These are phyloP conservation scores for Cicer yamashitae DNA, from an alignment of 306 rosid species.

Conservation along the genomic window DNA sequence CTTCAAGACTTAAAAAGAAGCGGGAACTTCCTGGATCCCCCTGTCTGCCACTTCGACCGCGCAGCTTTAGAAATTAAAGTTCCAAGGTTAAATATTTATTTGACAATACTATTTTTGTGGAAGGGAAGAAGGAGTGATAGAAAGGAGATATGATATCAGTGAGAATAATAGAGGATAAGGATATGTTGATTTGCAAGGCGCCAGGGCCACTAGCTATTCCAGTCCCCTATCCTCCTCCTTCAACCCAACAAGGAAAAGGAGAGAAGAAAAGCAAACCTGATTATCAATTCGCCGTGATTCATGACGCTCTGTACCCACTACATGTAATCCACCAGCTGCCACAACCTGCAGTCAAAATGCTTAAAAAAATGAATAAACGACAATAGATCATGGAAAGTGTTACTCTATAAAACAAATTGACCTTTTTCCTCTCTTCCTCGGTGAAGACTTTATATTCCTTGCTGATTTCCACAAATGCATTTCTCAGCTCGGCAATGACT, in stretches of 20 bases:
- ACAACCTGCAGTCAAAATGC: slow-evolving; percentile 70
- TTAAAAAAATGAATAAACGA: slow-evolving; percentile 35
- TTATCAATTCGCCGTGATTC: slow-evolving; percentile 95
- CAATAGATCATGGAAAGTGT: slow-evolving; percentile 31
- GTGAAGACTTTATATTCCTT: slow-evolving; percentile 86
- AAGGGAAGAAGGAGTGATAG: slow-evolving; percentile 17
- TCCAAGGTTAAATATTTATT: slow-evolving; percentile 36
- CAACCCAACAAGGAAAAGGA: slow-evolving; percentile 32
- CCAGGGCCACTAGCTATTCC: slow-evolving; percentile 8
- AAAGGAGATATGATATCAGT: slow-evolving; percentile 27
- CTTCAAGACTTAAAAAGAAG: slow-evolving; percentile 96
- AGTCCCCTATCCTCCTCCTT: neutral
- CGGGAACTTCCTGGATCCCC: slow-evolving; percentile 99
- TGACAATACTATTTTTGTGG: slow-evolving; percentile 11
- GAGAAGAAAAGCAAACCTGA: slow-evolving; percentile 67
- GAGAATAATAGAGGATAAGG: slow-evolving; percentile 15
- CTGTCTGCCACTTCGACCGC: slow-evolving; percentile 96
- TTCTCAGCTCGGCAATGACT: slow-evolving; percentile 80
- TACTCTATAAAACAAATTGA: slow-evolving; percentile 39
- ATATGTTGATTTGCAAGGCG: slow-evolving; percentile 14
- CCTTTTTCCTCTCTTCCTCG: slow-evolving; percentile 91
- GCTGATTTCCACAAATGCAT: slow-evolving; percentile 77
- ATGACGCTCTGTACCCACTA: slow-evolving; percentile 94
- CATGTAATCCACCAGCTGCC: slow-evolving; percentile 96
- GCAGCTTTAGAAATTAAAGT: slow-evolving; percentile 62